Evolutionary conservation across 2,329 filamentous ascomycete species (phyloP), one percentile per base, ranked within the genome.

Genomic region (Cladosporium sp.): DNA sequence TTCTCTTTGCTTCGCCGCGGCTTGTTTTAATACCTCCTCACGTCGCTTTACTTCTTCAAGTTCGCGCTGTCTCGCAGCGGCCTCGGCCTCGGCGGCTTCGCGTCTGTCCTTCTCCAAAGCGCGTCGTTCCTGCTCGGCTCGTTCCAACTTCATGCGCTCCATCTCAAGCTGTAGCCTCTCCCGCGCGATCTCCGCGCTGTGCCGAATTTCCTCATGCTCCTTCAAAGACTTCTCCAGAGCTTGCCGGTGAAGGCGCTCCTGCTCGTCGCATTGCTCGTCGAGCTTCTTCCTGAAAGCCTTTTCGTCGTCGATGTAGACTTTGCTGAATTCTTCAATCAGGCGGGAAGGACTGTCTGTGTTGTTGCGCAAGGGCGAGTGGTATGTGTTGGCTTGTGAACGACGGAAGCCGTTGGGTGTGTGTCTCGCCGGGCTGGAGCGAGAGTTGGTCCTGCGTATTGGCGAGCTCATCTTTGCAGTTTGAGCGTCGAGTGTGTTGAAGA

Each of bases 201-300:
- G 68, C 39, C 75, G 76, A 9, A 92, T 78, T 22, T 79, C 76
- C 32, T 86, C 79, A 64, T 90, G 86, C 60, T 85, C 79, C 12
- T 75, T 74, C 42, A 80, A 80, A 3, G 84, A 84, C 40, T 78
- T 78, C 39, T 78, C 79, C 13, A 92, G 76, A 12, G 85, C 84
- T 57, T 82, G 78, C 51, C 78, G 76, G 62, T 88, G 84, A 49
- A 73, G 75, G 43, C 78, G 72, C 61, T 84, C 82, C 29, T 78
- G 79, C 55, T 86, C 82, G 30, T 79, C 76, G 27, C 79, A 75
- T 45, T 82, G 78, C 35, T 73, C 72, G 52, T 89, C 83, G 22
- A 88, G 77, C 19, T 73, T 77, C 18, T 81, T 76, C 36, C 81
- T 73, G 53, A 79, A 79, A 7, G 69, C 62, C 2, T 65, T 65